phyloP scores from a whole-genome alignment of 2,329 filamentous ascomycete genomes.

The Cytospora paraplurivora region DNA sequence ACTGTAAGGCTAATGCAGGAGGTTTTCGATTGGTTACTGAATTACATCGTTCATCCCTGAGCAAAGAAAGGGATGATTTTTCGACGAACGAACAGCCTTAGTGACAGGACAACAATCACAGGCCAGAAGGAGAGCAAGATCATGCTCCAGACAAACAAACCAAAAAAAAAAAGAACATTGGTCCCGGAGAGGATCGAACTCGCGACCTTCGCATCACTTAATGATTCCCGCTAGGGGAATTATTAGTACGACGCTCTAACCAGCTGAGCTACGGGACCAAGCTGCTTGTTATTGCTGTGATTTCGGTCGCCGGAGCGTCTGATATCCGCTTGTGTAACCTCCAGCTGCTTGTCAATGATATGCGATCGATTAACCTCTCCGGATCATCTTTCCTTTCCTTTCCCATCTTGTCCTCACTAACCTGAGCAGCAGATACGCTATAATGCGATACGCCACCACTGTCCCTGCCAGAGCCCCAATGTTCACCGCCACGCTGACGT shows the following conservation, averaged over 20 bases:
- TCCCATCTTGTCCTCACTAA: constrained; percentile 56
- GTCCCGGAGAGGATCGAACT: constrained; percentile 21
- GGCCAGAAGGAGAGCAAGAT: no score
- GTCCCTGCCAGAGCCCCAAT: constrained; percentile 64
- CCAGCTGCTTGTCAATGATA: no score
- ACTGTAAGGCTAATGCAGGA: not conserved
- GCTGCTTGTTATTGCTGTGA: not conserved
- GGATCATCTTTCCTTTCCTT: constrained; percentile 29
- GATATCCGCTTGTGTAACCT: no score
- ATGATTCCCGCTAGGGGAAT: constrained; percentile 15
- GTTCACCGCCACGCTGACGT: constrained; percentile 62
- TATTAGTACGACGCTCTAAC: constrained; percentile 22
- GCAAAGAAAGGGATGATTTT: not conserved
- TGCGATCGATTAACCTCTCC: not conserved
- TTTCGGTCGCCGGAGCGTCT: no score
- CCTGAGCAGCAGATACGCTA: constrained; percentile 63
- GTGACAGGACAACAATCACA: no score
- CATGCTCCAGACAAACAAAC: not conserved
- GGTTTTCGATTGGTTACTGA: not conserved
- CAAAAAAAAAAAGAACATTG: not conserved
- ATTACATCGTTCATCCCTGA: not conserved
- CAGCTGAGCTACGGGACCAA: constrained; percentile 18
- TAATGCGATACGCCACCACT: constrained; percentile 64
- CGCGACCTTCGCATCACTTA: constrained; percentile 19
- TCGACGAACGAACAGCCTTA: not conserved